Evolutionary conservation across 192 early-diverging fungal species (phyloP).

Genomic region (Irineochytrium annulatum): DNA sequence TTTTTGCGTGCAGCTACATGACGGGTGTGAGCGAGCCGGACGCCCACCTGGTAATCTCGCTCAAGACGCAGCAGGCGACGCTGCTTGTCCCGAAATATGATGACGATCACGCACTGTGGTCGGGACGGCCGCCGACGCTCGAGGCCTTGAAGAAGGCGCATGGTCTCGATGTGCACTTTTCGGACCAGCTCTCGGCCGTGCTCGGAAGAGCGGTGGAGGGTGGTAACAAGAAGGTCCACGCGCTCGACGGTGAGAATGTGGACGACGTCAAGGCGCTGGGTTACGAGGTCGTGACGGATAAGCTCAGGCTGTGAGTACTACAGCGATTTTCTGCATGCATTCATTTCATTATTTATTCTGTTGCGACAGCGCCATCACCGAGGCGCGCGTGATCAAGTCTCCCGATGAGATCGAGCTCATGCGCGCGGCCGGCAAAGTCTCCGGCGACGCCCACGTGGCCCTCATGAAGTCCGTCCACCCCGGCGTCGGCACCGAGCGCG

Average conservation of each 20-base stretch:
- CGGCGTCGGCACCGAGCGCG: constrained; percentile 63
- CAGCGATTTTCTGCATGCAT: not conserved
- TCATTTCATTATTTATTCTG: constrained; percentile 1
- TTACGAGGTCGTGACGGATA: not conserved
- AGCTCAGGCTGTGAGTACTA: not conserved
- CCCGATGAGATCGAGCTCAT: constrained; percentile 70
- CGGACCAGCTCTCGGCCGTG: constrained; percentile 41
- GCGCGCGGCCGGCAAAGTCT: constrained; percentile 72
- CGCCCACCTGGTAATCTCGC: constrained; percentile 65
- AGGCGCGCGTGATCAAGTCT: constrained; percentile 78
- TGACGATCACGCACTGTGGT: constrained; percentile 73
- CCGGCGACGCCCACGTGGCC: constrained; percentile 69
- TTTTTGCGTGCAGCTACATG: constrained; percentile 52
- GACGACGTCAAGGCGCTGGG: not conserved
- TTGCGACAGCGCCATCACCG: constrained; percentile 55
- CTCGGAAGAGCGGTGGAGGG: constrained; percentile 26
- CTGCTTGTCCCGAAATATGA: constrained; percentile 64
- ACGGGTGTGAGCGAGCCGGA: constrained; percentile 72
- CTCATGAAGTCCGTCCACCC: constrained; percentile 65
- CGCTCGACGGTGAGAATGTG: not conserved
- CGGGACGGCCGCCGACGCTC: constrained; percentile 50
- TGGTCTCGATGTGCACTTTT: constrained; percentile 64
- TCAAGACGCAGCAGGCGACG: constrained; percentile 50
- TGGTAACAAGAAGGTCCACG: not conserved
- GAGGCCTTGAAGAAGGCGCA: constrained; percentile 51